Conservation (phyloP, 176 grass and related monocot genomes). For the Pontederia paniculata region DNA sequence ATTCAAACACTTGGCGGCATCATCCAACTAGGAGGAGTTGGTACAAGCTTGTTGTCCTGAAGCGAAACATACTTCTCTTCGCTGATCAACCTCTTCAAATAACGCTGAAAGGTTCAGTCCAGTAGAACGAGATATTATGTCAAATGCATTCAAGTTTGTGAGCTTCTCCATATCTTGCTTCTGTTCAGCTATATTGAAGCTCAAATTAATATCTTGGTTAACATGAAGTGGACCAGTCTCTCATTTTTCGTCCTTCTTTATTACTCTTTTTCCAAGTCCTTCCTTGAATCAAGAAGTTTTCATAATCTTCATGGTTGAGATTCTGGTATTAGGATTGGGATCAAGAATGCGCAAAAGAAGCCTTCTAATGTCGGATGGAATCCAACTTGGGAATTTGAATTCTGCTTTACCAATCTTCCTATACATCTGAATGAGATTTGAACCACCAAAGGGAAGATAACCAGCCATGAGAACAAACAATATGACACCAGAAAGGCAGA, state of each 20-base stretch:
- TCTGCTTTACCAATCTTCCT: constrained; percentile 64
- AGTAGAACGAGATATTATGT: too few species aligned
- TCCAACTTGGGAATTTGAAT: constrained; percentile 51
- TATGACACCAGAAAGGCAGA: constrained; percentile 74
- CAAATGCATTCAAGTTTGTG: too few species aligned
- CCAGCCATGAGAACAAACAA: constrained; percentile 66
- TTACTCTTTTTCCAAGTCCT: constrained; percentile 14
- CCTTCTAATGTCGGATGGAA: constrained; percentile 51
- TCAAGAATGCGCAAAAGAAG: constrained; percentile 53
- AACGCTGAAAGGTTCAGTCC: constrained; percentile 50
- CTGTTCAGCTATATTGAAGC: constrained; percentile 31
- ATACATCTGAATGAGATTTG: constrained; percentile 79
- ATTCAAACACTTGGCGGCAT: constrained; percentile 39
- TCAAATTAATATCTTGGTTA: constrained; percentile 14
- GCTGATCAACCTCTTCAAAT: constrained; percentile 44
- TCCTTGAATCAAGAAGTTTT: constrained; percentile 53
- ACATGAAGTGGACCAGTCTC: constrained; percentile 1
- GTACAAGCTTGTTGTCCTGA: constrained; percentile 33
- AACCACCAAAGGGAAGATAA: constrained; percentile 77
- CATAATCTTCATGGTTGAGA: constrained; percentile 54
- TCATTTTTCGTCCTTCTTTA: too few species aligned
- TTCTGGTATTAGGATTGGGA: constrained; percentile 53
- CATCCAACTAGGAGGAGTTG: constrained; percentile 60
- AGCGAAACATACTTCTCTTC: constrained; percentile 42
- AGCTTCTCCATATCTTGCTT: too few species aligned